Evolutionary conservation across 108 stramenopile genomes (phyloP).

Genomic region (Licmophora abbreviata): DNA sequence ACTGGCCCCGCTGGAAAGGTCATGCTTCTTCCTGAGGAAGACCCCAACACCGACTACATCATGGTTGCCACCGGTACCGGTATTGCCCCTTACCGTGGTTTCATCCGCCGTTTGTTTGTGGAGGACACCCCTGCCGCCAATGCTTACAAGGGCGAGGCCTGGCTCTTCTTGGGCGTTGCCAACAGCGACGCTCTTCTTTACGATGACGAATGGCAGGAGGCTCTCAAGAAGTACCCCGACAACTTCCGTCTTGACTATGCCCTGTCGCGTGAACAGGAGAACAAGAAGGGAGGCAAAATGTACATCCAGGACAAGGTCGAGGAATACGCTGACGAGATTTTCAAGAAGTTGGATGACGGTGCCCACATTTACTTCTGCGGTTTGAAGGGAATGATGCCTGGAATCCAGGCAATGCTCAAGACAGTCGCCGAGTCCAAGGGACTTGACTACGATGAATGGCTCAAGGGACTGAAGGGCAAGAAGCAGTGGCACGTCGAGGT

Average conservation of each 20-base stretch:
- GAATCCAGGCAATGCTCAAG: conserved; percentile 92
- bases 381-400: conserved; percentile 97
- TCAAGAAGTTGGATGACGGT: conserved; percentile 78
- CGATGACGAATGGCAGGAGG: conserved; percentile 92
- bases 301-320: conserved; percentile 98
- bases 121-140: conserved; percentile 87
- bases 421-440: conserved; percentile 76
- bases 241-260: conserved; percentile 96
- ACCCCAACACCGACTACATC: conserved; percentile 89
- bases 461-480: conserved; percentile 82
- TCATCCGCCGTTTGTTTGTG: conserved; percentile 92
- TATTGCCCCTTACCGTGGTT: conserved; percentile 95
- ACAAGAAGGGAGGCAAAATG: conserved; percentile 95
- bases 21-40: conserved; percentile 96
- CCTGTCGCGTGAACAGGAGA: conserved; percentile 91
- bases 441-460: conserved; percentile 76
- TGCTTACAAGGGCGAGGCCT: conserved; percentile 92
- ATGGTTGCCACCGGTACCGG: conserved; percentile 99
- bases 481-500: conserved; percentile 92
- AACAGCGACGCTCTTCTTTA: conserved; percentile 91
- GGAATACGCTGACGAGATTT: conserved; percentile 95
- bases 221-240: conserved; percentile 72
- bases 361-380: conserved; percentile 98
- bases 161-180: conserved; percentile 96
- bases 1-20: conserved; percentile 96